Percentiles rank a stretch among this genome's conserved stretches.
Evolutionary conservation across 331 rosid species (phyloP).

Genomic region (Rhamnella rubrinervis): DNA sequence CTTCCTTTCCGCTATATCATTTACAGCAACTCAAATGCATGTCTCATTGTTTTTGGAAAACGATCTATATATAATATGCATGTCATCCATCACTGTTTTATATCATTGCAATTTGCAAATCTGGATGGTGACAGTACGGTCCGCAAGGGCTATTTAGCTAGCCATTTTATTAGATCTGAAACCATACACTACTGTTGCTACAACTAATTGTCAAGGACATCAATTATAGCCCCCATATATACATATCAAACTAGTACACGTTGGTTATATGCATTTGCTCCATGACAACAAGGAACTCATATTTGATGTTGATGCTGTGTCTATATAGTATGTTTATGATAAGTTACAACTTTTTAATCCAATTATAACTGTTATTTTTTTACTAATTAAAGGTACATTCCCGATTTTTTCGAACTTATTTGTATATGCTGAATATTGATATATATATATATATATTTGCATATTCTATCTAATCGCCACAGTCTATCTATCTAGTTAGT

Average conservation of each 20-base stretch:
- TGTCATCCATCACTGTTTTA: conserved; percentile 13
- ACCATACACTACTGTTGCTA: conserved; percentile 6
- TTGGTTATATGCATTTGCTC: neutral
- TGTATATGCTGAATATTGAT: too few relatives aligned
- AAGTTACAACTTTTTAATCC: too few relatives aligned
- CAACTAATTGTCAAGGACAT: conserved; percentile 2
- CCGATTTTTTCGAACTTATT: too few relatives aligned
- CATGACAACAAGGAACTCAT: too few relatives aligned
- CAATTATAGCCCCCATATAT: neutral
- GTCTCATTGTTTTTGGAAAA: conserved; percentile 11
- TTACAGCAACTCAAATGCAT: neutral
- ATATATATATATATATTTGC: too few relatives aligned
- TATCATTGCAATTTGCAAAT: conserved; percentile 21
- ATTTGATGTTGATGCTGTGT: too few relatives aligned
- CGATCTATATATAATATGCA: neutral
- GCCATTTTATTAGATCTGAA: conserved; percentile 8
- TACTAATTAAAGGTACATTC: too few relatives aligned
- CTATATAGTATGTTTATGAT: too few relatives aligned
- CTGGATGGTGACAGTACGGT: conserved; percentile 27
- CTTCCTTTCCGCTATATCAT: neutral
- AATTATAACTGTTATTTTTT: too few relatives aligned
- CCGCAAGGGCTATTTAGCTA: neutral
- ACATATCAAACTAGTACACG: too few relatives aligned
- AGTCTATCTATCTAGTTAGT: too few relatives aligned
- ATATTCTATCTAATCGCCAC: too few relatives aligned